Evolutionary conservation across 768 basidiomycete species (phyloP).

Genomic region (Lactarius psammicola): DNA sequence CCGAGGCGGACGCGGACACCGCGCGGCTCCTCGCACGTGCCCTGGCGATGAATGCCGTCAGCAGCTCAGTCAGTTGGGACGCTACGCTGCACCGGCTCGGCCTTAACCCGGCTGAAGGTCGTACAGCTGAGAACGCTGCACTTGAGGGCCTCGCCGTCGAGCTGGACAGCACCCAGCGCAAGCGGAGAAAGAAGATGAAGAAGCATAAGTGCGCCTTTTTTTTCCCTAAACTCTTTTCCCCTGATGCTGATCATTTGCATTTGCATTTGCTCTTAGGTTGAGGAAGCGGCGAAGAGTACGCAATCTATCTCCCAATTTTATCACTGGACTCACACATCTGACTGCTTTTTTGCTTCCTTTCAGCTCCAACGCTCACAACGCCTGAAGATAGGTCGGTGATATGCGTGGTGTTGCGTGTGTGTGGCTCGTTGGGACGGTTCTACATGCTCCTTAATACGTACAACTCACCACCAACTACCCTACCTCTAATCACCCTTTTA

Average conservation of each 20-base stretch:
- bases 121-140: conserved; percentile 50
- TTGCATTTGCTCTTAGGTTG: conserved; percentile 48
- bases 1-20: conserved; percentile 76
- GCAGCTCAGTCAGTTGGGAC: conserved; percentile 66
- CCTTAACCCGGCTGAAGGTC: conserved; percentile 50
- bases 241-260: conserved; percentile 8
- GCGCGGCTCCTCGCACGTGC: conserved; percentile 78
- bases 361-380: conserved; percentile 28
- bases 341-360: background rate
- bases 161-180: conserved; percentile 81
- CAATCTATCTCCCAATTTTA: conserved; percentile 15
- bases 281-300: conserved; percentile 88
- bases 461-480: background rate
- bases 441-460: conserved; percentile 3
- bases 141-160: conserved; percentile 62
- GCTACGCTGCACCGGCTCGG: conserved; percentile 63
- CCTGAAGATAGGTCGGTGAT: conserved; percentile 28
- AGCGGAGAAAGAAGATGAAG: conserved; percentile 92
- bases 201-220: conserved; percentile 80
- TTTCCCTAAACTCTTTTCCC: conserved; percentile 19
- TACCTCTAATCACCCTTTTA: conserved; percentile 1
- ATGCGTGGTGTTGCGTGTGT: background rate
- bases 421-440: conserved; percentile 8
- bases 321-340: background rate
- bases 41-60: conserved; percentile 64